Evolutionary conservation across 2,329 filamentous ascomycete species (phyloP).

Genomic region (Aaosphaeria pasadenensis): DNA sequence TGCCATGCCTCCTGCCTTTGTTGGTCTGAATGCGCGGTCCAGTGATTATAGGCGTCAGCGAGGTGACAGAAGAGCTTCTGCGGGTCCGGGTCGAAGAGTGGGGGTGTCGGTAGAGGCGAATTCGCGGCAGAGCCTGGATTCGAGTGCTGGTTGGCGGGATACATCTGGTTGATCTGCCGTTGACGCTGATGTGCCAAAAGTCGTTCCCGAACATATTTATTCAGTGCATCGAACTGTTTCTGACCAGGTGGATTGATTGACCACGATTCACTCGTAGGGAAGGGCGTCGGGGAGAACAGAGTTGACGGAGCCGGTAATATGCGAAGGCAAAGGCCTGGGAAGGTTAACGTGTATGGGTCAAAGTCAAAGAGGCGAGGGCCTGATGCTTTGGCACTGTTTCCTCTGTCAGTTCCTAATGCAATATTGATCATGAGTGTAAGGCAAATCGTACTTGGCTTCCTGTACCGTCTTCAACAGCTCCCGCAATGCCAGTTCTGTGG

Average conservation of each 20-base stretch:
- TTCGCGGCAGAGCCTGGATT: slow-evolving; percentile 24
- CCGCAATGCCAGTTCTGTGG: slow-evolving; percentile 78
- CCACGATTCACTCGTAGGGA: slow-evolving; percentile 76
- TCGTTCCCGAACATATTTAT: slow-evolving; percentile 63
- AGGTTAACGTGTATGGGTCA: slow-evolving; percentile 80
- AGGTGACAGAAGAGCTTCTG: slow-evolving; percentile 72
- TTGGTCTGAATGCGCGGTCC: slow-evolving; percentile 62
- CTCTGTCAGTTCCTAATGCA: no score
- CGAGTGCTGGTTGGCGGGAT: slow-evolving; percentile 23
- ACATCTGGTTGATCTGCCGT: slow-evolving; percentile 33
- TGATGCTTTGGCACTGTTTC: slow-evolving; percentile 42
- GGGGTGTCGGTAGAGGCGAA: slow-evolving; percentile 36
- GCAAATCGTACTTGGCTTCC: slow-evolving; percentile 66
- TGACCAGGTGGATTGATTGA: slow-evolving; percentile 72
- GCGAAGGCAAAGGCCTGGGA: slow-evolving; percentile 78
- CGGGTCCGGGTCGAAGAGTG: slow-evolving; percentile 57
- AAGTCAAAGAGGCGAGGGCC: slow-evolving; percentile 64
- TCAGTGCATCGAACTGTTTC: slow-evolving; percentile 71
- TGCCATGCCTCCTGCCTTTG: slow-evolving; percentile 45
- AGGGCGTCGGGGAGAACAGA: slow-evolving; percentile 76
- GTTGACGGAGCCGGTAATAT: slow-evolving; percentile 79
- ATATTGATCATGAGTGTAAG: neutral
- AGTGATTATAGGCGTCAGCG: slow-evolving; percentile 72
- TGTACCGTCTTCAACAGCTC: slow-evolving; percentile 79
- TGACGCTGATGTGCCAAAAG: slow-evolving; percentile 47